Conservation (phyloP, 768 basidiomycete species). For the Russula lepida region DNA sequence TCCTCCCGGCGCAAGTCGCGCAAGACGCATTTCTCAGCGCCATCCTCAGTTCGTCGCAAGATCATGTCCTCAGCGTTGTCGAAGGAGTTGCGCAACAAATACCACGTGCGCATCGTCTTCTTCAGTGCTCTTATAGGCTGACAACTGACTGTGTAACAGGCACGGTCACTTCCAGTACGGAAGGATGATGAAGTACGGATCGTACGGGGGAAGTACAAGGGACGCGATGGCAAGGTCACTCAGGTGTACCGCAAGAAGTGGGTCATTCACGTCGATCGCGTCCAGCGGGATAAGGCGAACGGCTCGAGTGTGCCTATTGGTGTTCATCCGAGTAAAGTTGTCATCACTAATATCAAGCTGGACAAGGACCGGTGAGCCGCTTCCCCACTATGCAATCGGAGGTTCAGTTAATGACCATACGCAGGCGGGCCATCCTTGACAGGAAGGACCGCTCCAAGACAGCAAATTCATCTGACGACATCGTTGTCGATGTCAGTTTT, state of each 20-base stretch:
- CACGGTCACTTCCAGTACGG: slow-evolving; percentile 88
- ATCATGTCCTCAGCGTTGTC: slow-evolving; percentile 96
- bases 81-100: slow-evolving; percentile 88
- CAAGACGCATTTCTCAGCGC: slow-evolving; percentile 96
- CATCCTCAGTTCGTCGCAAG: slow-evolving; percentile 90
- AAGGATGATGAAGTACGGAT: slow-evolving; percentile 98
- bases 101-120: slow-evolving; percentile 50
- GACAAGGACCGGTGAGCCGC: slow-evolving; percentile 73
- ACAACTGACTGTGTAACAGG: slow-evolving; percentile 34
- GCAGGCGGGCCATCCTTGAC: slow-evolving; percentile 76
- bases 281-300: slow-evolving; percentile 95
- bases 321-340: slow-evolving; percentile 94
- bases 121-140: not conserved
- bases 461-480: slow-evolving; percentile 43
- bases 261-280: slow-evolving; percentile 97
- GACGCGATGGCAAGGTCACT: slow-evolving; percentile 95
- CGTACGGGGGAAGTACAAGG: slow-evolving; percentile 97
- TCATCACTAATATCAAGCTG: slow-evolving; percentile 86
- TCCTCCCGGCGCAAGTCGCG: slow-evolving; percentile 95
- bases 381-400: not conserved
- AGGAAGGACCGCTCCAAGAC: slow-evolving; percentile 75
- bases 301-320: slow-evolving; percentile 91
- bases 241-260: slow-evolving; percentile 99
- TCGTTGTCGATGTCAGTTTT: slow-evolving; percentile 67
- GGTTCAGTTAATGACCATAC: not conserved